A percentile compares a stretch with the other conserved stretches of the same genome.
These are phyloP conservation scores for Acanthamoeba royreba DNA, from an alignment of 208 protist genomes.

Conservation along the genomic window DNA sequence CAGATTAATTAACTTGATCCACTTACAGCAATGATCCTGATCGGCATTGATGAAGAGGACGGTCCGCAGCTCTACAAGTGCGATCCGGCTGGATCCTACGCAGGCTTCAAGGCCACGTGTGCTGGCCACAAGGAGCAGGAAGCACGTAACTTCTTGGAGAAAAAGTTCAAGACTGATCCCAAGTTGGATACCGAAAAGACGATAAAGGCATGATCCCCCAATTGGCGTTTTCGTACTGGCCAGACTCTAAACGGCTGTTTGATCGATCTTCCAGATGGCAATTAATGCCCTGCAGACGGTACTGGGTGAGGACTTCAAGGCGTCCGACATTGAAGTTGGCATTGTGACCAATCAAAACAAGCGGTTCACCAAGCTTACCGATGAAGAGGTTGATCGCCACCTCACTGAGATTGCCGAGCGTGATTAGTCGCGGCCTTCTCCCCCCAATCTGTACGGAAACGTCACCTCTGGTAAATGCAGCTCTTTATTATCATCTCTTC, in stretches of 20 bases:
- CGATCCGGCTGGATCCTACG: constrained; percentile 92
- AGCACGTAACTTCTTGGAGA: constrained; percentile 94
- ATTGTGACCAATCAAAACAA: constrained; percentile 59
- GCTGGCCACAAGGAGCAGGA: constrained; percentile 94
- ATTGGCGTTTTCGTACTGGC: not conserved
- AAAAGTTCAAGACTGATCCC: constrained; percentile 89
- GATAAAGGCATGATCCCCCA: constrained; percentile 52
- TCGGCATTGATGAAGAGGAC: constrained; percentile 91
- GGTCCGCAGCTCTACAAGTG: constrained; percentile 92
- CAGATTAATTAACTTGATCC: not conserved
- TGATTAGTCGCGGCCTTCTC: not conserved
- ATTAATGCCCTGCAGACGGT: constrained; percentile 79
- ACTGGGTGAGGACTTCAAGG: constrained; percentile 79
- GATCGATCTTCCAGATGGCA: constrained; percentile 57
- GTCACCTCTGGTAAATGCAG: too few relatives aligned
- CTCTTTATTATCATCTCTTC: too few relatives aligned
- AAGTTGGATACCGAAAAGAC: constrained; percentile 78
- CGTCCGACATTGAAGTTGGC: constrained; percentile 79
- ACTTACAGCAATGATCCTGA: constrained; percentile 84
- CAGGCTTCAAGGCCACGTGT: constrained; percentile 88
- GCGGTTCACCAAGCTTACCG: constrained; percentile 64
- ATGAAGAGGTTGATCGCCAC: constrained; percentile 73
- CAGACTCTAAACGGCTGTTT: not conserved
- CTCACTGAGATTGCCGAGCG: constrained; percentile 76
- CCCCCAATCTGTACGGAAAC: too few relatives aligned